Base-by-base conservation (phyloP, 75 land plant genomes). In the Larix kaempferi region DNA sequence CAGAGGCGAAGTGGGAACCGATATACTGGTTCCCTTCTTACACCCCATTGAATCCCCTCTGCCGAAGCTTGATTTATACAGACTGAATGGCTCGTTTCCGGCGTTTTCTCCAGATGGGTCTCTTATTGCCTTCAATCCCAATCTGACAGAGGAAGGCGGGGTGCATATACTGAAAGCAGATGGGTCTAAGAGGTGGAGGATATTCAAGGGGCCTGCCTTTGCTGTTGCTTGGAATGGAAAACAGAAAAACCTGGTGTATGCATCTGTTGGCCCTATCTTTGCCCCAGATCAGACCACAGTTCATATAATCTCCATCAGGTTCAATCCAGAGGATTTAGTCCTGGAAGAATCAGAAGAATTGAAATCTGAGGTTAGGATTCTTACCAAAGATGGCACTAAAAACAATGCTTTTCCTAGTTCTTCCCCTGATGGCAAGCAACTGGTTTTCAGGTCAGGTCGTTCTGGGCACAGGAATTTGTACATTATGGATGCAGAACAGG, bases 371-470 rank as follows among this genome's bases (percentile, higher is more conserved):
- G 80, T 59, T 56, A 86, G 67, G 61, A n/a, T 83, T 27, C 82
- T 86, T n/a, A 86, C 88, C 6, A 56, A 74, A 35, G 54, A 41
- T 17, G 79, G 61, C 33, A 73, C 82, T 60, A 75, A 62, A 33
- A 94, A 94, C 76, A 92, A 94, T 63, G 98, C 91, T 5, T 92
- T 92, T 61, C 84, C 95, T 1, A 85, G 85, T 56, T 80, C 81
- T 12, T 92, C 92, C 14, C 98, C 98, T 22, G 98, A 94, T 69
- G 98, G 98, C 49, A 92, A 87, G 79, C 64, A 80, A 81, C 59
- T 94, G 35, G 98, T 89, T 74, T 94, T 94, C 87, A 82, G 98
- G 41, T 94, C 98, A 37, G 93, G 93, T 16, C 88, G 93, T 3
- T 82, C 88, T 3, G 95, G 98, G 25, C 71, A 83, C 63, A 91